These are phyloP conservation scores for Pilaira anomala DNA, from an alignment of 192 early-diverging fungal species.

Conservation along the genomic window DNA sequence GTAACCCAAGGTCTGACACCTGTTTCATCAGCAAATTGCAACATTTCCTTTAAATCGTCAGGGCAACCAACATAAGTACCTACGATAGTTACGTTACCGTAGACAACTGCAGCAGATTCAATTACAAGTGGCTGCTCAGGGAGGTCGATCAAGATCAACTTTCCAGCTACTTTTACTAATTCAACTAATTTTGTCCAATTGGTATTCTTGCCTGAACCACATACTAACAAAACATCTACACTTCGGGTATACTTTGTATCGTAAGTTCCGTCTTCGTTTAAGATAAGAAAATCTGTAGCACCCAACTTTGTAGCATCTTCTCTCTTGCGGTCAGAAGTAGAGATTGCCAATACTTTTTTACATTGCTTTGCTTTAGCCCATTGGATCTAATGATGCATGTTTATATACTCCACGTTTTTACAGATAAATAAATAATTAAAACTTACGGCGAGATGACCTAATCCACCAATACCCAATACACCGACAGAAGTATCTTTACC, in stretches of 20 bases:
- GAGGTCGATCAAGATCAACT: conserved; percentile 61
- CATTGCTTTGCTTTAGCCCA: conserved; percentile 50
- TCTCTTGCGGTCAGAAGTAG: conserved; percentile 51
- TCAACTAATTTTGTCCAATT: conserved; percentile 47
- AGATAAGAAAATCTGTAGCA: conserved; percentile 48
- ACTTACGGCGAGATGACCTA: conserved; percentile 60
- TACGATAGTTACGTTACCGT: conserved; percentile 46
- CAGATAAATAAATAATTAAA: not conserved
- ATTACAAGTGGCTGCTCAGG: conserved; percentile 57
- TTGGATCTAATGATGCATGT: conserved; percentile 40
- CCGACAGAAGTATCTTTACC: conserved; percentile 48
- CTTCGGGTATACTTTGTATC: conserved; percentile 12
- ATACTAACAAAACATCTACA: conserved; percentile 38
- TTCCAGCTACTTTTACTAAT: conserved; percentile 55
- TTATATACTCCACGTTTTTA: not conserved
- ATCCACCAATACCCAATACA: conserved; percentile 63
- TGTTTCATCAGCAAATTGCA: conserved; percentile 63
- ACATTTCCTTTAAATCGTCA: conserved; percentile 58
- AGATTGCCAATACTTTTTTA: conserved; percentile 53
- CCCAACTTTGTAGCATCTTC: conserved; percentile 56
- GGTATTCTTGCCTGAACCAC: conserved; percentile 32
- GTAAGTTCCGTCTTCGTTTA: not conserved
- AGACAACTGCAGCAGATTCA: conserved; percentile 42
- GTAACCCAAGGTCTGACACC: conserved; percentile 65
- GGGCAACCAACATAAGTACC: conserved; percentile 68